Evolutionary conservation across 192 early-diverging fungal genomes (phyloP).

Genomic region (Backusella sp.): DNA sequence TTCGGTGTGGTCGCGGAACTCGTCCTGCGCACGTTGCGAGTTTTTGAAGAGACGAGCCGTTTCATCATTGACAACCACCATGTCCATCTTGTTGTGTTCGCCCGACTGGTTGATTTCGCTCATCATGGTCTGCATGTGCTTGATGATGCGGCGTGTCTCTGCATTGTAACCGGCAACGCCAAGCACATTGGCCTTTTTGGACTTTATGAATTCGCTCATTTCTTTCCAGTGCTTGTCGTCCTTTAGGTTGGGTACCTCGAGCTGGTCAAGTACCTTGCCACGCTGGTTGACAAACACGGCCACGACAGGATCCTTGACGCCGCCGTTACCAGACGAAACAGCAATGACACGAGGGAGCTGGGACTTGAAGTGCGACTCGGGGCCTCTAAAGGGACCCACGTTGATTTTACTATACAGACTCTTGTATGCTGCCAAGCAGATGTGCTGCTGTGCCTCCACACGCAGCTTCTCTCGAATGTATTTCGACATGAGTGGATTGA

Average conservation of each 20-base stretch:
- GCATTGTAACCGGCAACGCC: conserved; percentile 79
- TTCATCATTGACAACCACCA: conserved; percentile 86
- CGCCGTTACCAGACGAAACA: conserved; percentile 72
- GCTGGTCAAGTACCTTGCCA: conserved; percentile 65
- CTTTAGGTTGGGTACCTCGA: conserved; percentile 60
- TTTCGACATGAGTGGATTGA: conserved; percentile 73
- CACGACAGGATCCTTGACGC: conserved; percentile 51
- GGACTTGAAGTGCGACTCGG: conserved; percentile 29
- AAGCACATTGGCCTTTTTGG: conserved; percentile 70
- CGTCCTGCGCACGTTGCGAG: conserved; percentile 62
- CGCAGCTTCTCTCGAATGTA: conserved; percentile 73
- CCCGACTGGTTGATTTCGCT: conserved; percentile 45
- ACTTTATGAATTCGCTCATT: conserved; percentile 58
- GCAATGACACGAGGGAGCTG: conserved; percentile 61
- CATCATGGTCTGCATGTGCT: conserved; percentile 59
- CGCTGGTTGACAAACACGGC: conserved; percentile 75
- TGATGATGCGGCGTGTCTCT: conserved; percentile 72
- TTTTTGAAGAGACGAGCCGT: conserved; percentile 85
- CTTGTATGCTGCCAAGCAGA: conserved; percentile 63
- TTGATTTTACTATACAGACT: conserved; percentile 72
- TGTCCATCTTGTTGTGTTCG: conserved; percentile 37
- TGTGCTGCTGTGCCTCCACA: conserved; percentile 66
- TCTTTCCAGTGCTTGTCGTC: conserved; percentile 43
- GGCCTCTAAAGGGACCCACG: conserved; percentile 53
- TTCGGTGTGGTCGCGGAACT: conserved; percentile 66